Evolutionary conservation across 1,139 yeast genomes (phyloP), one percentile per base, ranked within the genome.

Genomic region (Nakaseomyces bracarensis): DNA sequence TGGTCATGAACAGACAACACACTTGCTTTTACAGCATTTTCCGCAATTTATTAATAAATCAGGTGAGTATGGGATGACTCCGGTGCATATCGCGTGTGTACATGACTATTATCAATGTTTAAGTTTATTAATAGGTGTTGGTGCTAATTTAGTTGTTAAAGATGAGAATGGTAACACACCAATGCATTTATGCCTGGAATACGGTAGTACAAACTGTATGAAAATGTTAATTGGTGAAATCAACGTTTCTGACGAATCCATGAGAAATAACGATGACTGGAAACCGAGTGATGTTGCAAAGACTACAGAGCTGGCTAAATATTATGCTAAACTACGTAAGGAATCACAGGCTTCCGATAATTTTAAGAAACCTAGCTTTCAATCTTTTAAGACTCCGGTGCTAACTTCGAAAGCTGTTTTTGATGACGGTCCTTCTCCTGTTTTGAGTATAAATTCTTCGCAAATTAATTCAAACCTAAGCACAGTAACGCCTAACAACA

Each of bases 1-100:
- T 46, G 78, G 78, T 38, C 87, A 83, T 56, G 79, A 79, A 47
- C 95, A 84, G 53, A 84, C 95, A 0, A 72, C 89, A 28, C 93
- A 84, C 56, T 73, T 85, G 47, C 65, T 91, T 30, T 71, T 94
- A 27, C 93, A 84, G 56, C 91, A 85, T 58, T 83, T 85, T 54
- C 82, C 89, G 0, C 68, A 77, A 3, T 72, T 75, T 45, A 64
- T 79, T 15, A 84, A 93, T 71, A 67, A 73, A 44, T 69, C 74
- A 9, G 85, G 89, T 13, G 65, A 63, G 2, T 50, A 66, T 9
- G 71, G 74, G 6, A 77, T 77, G 49, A 81, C 95, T 0, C 86
- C 89, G 0, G 68, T 85, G 25, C 94, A 87, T 60, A 74, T 77
- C 30, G 83, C 94, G 23, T 77, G 91, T 42, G 64, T 71, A 9